Base-by-base conservation (phyloP, 805 yeast genomes). In the Candida ficus region DNA sequence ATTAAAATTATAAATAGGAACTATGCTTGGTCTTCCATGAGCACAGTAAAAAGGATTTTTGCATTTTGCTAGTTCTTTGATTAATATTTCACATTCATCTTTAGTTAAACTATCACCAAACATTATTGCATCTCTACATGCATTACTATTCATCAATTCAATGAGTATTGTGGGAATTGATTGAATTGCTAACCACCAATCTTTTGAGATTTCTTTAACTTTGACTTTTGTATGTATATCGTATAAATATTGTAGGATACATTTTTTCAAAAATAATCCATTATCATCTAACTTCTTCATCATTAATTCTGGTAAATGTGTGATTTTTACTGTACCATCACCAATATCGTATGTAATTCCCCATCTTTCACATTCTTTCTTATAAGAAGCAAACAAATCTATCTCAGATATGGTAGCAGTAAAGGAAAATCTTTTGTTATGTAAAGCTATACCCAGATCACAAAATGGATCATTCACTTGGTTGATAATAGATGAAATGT, bases 1-100 rank as follows among this genome's bases (percentile, higher is more conserved):
- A n/a, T n/a, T n/a, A n/a, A 58, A 38, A 29, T 61, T 58, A 25
- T 61, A 60, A 4, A 77, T 44, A 0, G 90, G 89, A 2, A 77
- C 71, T 11, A 82, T 56, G 0, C 88, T 74, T 0, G 95, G 95
- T 41, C 95, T 61, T 0, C 95, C 95, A 57, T 87, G 95, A 0
- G 95, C 95, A 65, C 95, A 88, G 41, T 73, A 78, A 48, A 84
- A 82, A 0, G 95, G 95, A 16, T 68, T 58, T 12, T 61, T 50
- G 52, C 95, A 85, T 4, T 39, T 18, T 0, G 65, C 47, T 22
- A 87, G 63, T 2, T 60, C 45, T 1, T 35, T 26, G 0, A 86
- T 49, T 18, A 85, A 50, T 1, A 54, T 32, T 6, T 48, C 44
- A 60, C 86, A 80, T 38, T 79, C 73, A 0, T 38, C 43, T 2